phyloP scores from a whole-genome alignment of 495 filamentous ascomycete genomes.

The Penicillium cosmopolitanum region DNA sequence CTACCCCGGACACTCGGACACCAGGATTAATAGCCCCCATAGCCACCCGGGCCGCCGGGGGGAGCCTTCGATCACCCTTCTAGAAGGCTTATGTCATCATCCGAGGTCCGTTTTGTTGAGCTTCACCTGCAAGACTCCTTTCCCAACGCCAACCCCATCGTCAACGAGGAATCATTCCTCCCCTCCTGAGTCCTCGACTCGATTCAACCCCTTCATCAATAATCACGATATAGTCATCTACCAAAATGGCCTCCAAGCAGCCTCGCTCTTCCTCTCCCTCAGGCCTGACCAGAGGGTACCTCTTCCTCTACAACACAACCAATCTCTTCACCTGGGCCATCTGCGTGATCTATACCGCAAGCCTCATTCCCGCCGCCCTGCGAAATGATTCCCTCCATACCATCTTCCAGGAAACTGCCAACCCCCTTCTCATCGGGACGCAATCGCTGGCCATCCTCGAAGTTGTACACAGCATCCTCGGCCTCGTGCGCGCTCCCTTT shows the following conservation, averaged over 20 bases:
- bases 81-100: slow-evolving; percentile 29
- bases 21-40: background rate
- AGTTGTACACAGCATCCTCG: slow-evolving; percentile 72
- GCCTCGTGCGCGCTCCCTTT: slow-evolving; percentile 82
- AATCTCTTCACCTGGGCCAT: slow-evolving; percentile 75
- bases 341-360: slow-evolving; percentile 63
- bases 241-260: slow-evolving; percentile 21
- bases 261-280: slow-evolving; percentile 27
- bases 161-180: background rate
- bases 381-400: slow-evolving; percentile 46
- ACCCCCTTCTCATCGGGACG: slow-evolving; percentile 71
- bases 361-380: slow-evolving; percentile 42
- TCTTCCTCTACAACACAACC: slow-evolving; percentile 80
- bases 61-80: slow-evolving; percentile 15
- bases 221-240: background rate
- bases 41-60: background rate
- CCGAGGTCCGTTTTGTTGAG: slow-evolving; percentile 25
- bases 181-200: background rate
- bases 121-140: slow-evolving; percentile 11
- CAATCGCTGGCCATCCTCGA: slow-evolving; percentile 86
- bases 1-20: background rate
- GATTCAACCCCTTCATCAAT: background rate
- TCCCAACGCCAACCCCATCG: background rate
- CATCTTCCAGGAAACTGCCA: slow-evolving; percentile 59
- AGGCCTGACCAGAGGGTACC: slow-evolving; percentile 55